Conservation (phyloP, 129 eudicot genomes). For the sunflower (Helianthus annuus) region HanXRQr2.0-SUNRISE NC_035437.2:86706966-86707465, state of each 20-base stretch:
- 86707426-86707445: too few species aligned
- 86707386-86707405: background rate
- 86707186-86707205: slow-evolving; percentile 47
- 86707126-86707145: slow-evolving; percentile 56
- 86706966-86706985: too few species aligned
- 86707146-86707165: slow-evolving; percentile 26
- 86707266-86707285: too few species aligned
- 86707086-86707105: slow-evolving; percentile 45
- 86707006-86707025: too few species aligned
- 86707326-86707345: slow-evolving; percentile 38
- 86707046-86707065: slow-evolving; percentile 36
- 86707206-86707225: slow-evolving; percentile 34
- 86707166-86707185: slow-evolving; percentile 45
- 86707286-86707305: slow-evolving; percentile 15
- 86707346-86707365: slow-evolving; percentile 33
- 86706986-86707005: too few species aligned
- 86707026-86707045: slow-evolving; percentile 48
- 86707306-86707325: slow-evolving; percentile 47
- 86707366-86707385: slow-evolving; percentile 26
- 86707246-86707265: too few species aligned
- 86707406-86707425: too few species aligned
- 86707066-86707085: slow-evolving; percentile 39
- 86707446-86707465: too few species aligned
- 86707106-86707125: slow-evolving; percentile 45
- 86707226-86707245: too few species aligned